Conservation (phyloP, 441 rosid genomes). For the Kokia cookei region DNA sequence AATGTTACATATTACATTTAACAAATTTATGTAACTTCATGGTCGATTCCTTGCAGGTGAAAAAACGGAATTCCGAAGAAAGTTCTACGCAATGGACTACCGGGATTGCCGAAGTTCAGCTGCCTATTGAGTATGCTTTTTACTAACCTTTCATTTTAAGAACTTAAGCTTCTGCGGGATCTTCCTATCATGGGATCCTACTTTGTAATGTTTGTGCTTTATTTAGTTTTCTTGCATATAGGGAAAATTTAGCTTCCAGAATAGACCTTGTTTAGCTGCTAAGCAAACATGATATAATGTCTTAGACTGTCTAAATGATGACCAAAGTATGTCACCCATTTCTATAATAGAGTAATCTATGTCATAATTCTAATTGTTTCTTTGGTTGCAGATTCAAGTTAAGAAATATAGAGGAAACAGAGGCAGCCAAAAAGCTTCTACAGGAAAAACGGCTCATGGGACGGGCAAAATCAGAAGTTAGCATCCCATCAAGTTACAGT, state of each 20-base stretch:
- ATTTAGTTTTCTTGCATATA: background rate
- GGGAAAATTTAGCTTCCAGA: background rate
- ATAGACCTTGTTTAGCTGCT: background rate
- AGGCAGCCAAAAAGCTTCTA: constrained; percentile 94
- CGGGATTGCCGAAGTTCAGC: constrained; percentile 94
- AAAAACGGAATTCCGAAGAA: constrained; percentile 81
- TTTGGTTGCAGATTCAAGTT: constrained; percentile 61
- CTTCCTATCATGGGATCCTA: background rate
- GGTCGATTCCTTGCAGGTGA: constrained; percentile 42
- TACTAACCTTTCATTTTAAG: background rate
- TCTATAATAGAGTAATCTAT: background rate
- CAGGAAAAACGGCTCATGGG: constrained; percentile 88
- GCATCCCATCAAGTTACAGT: constrained; percentile 85
- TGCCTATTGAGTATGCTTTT: constrained; percentile 74
- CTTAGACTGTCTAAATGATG: background rate
- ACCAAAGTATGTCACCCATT: background rate
- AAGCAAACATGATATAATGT: background rate
- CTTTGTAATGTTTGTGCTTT: background rate
- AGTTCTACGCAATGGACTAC: constrained; percentile 99
- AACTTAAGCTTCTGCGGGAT: constrained; percentile 4
- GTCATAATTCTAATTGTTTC: constrained; percentile 1
- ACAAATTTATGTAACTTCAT: background rate
- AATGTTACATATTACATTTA: background rate
- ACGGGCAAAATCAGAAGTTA: constrained; percentile 58
- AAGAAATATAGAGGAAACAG: constrained; percentile 93